A percentile compares a stretch with the other conserved stretches of the same genome.
Conservation (phyloP, 805 yeast genomes). For the Zygotorulaspora sp. region DNA sequence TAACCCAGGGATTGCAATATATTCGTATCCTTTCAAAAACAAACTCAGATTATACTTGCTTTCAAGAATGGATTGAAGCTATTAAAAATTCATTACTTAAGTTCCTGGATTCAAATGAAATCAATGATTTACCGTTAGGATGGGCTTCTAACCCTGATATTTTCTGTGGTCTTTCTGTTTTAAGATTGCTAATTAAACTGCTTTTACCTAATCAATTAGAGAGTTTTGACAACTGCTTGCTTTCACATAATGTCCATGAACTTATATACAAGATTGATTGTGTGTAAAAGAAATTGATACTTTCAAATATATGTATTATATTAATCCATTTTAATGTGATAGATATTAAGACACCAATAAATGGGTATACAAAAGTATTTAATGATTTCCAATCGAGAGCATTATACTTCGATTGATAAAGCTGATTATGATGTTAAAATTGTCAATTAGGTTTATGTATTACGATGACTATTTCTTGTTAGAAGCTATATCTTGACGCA, state of each 20-base stretch:
- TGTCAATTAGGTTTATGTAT: too few relatives aligned
- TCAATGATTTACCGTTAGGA: conserved; percentile 22
- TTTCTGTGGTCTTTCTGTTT: conserved; percentile 21
- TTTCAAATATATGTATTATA: too few relatives aligned
- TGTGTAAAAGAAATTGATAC: too few relatives aligned
- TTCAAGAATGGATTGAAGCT: conserved; percentile 3
- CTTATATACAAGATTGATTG: too few relatives aligned
- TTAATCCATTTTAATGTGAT: too few relatives aligned
- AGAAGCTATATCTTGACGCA: too few relatives aligned
- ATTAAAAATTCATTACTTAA: neutral
- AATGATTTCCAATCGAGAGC: too few relatives aligned
- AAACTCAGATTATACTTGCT: neutral
- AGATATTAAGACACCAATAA: too few relatives aligned
- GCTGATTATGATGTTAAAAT: too few relatives aligned
- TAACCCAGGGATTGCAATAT: conserved; percentile 29
- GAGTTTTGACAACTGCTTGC: conserved; percentile 8
- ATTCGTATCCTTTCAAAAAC: conserved; percentile 18
- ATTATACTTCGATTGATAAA: too few relatives aligned
- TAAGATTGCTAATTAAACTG: conserved; percentile 8
- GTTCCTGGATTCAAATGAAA: conserved; percentile 4
- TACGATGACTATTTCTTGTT: too few relatives aligned
- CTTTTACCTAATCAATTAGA: conserved; percentile 5
- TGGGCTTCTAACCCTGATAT: conserved; percentile 28
- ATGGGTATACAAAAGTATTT: too few relatives aligned
- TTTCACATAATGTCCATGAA: conserved; percentile 4